Evolutionary conservation across 2,329 filamentous ascomycete species (phyloP).

Genomic region (Knufia fluminis): DNA sequence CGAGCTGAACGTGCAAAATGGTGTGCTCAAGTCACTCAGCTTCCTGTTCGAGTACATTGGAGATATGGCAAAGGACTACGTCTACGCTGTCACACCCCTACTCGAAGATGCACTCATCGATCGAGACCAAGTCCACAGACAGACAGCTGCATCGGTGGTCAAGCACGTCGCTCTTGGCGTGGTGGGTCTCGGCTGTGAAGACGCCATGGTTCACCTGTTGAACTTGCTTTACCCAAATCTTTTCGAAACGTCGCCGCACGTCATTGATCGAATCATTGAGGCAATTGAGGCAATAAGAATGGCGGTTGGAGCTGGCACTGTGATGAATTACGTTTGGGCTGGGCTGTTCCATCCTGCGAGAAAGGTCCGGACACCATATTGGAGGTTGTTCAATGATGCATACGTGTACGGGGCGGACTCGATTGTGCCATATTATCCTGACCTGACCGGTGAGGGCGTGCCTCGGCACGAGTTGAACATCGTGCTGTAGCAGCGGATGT

Average conservation of each 20-base stretch:
- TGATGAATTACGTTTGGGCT: slow-evolving; percentile 98
- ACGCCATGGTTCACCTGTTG: slow-evolving; percentile 95
- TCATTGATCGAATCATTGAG: slow-evolving; percentile 95
- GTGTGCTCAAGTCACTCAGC: slow-evolving; percentile 90
- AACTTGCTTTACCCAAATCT: slow-evolving; percentile 95
- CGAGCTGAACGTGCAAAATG: slow-evolving; percentile 97
- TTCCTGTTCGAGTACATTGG: slow-evolving; percentile 99
- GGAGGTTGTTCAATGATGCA: slow-evolving; percentile 92
- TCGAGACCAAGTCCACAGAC: slow-evolving; percentile 92
- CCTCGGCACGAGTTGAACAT: slow-evolving; percentile 74
- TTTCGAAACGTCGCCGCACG: slow-evolving; percentile 95
- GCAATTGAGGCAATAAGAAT: slow-evolving; percentile 93
- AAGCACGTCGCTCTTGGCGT: slow-evolving; percentile 97
- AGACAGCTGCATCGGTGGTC: slow-evolving; percentile 91
- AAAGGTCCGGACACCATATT: slow-evolving; percentile 91
- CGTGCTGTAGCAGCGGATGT: slow-evolving; percentile 43
- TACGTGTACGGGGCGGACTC: slow-evolving; percentile 90
- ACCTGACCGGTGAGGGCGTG: slow-evolving; percentile 69
- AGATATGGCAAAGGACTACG: slow-evolving; percentile 99
- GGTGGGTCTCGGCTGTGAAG: slow-evolving; percentile 94
- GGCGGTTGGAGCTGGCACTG: slow-evolving; percentile 80
- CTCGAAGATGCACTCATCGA: slow-evolving; percentile 96
- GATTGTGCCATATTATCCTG: slow-evolving; percentile 94
- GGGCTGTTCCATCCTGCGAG: slow-evolving; percentile 93
- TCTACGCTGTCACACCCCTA: slow-evolving; percentile 92